These are phyloP conservation scores for Vitis rupestris DNA, from an alignment of 164 flowering plant species.

Conservation along the genomic window DNA sequence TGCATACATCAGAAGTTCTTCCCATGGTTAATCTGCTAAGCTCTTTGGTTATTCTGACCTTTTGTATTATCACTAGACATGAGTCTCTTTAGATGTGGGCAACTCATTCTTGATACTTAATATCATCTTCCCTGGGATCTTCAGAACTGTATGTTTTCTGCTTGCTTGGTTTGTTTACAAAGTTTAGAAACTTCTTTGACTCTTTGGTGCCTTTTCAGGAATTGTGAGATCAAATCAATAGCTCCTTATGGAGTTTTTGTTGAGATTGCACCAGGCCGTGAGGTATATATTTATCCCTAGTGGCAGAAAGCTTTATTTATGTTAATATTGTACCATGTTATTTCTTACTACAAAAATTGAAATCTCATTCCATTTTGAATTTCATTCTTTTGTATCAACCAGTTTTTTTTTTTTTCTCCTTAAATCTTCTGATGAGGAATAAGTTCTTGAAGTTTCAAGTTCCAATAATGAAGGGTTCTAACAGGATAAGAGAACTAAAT, in stretches of 20 bases:
- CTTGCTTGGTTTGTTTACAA: background rate
- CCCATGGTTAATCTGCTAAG: background rate
- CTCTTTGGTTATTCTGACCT: background rate
- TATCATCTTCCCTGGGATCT: background rate
- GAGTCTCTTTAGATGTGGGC: background rate
- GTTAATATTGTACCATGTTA: background rate
- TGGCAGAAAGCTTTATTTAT: background rate
- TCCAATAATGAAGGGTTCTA: no score
- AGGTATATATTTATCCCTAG: conserved; percentile 47
- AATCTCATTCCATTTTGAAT: no score
- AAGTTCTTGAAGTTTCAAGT: no score
- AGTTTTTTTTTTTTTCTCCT: no score
- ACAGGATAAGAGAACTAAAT: no score
- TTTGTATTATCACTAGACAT: background rate
- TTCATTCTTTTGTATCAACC: no score
- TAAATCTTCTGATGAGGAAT: no score
- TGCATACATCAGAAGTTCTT: background rate
- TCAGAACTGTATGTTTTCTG: background rate
- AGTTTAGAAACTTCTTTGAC: conserved; percentile 1
- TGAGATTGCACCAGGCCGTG: conserved; percentile 95
- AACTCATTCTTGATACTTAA: background rate
- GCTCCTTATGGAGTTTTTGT: conserved; percentile 91
- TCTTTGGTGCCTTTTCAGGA: conserved; percentile 37
- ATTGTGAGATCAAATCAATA: conserved; percentile 85
- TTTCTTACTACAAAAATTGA: no score